Percentiles rank a stretch among this genome's conserved stretches.
Conservation (phyloP, 192 early-diverging fungal genomes). For the Rhizophagus sp. region DNA sequence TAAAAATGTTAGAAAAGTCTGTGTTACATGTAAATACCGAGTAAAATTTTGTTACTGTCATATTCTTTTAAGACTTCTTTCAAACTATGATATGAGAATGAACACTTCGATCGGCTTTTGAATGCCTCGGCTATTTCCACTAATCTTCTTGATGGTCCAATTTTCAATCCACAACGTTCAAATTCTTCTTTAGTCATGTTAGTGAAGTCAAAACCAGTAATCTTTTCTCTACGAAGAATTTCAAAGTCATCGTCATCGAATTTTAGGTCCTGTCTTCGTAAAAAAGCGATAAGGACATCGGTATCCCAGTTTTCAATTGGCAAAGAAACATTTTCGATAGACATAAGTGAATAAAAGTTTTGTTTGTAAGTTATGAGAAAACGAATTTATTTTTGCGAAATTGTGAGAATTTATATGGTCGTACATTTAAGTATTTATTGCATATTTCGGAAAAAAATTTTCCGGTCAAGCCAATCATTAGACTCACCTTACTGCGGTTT, state of each 20-base stretch:
- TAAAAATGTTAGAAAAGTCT: not conserved
- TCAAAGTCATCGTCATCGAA: slow-evolving; percentile 8
- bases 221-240: slow-evolving; percentile 6
- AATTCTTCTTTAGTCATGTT: slow-evolving; percentile 18
- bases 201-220: not conserved
- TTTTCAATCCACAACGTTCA: not conserved
- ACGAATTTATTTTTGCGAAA: too few species aligned
- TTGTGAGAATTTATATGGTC: too few species aligned
- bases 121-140: not conserved
- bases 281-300: slow-evolving; percentile 6
- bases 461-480: too few species aligned
- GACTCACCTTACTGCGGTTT: too few species aligned
- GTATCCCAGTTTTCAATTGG: slow-evolving; percentile 17
- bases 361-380: too few species aligned
- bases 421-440: too few species aligned
- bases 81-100: slow-evolving; percentile 4
- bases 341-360: too few species aligned
- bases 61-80: slow-evolving; percentile 21
- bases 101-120: not conserved
- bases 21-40: not conserved
- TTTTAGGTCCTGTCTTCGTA: slow-evolving; percentile 3
- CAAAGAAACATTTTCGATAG: too few species aligned
- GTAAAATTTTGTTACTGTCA: not conserved
- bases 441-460: too few species aligned
- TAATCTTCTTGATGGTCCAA: not conserved